phyloP scores from a whole-genome alignment of 345 rosid species.

The Acer yangbiense region DNA sequence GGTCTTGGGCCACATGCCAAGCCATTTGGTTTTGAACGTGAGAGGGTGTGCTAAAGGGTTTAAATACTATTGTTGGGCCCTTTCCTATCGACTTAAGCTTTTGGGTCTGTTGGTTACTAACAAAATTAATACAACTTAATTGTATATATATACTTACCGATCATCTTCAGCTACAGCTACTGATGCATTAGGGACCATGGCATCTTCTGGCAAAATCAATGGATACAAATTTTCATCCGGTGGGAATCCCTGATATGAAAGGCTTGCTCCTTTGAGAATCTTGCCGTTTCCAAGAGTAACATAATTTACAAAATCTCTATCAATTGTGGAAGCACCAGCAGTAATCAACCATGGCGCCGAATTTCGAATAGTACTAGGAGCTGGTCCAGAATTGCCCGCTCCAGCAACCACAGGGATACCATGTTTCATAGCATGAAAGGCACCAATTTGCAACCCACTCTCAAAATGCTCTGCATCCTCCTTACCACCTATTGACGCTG shows the following conservation, averaged over 20 bases:
- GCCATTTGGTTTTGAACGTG: no score
- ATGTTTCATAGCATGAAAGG: constrained; percentile 42
- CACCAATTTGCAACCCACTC: constrained; percentile 38
- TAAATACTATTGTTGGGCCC: no score
- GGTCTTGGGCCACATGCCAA: no score
- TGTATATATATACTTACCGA: no score
- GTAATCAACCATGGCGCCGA: constrained; percentile 48
- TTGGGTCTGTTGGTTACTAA: no score
- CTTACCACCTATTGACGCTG: constrained; percentile 35
- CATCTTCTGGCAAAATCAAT: constrained; percentile 50
- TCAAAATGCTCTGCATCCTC: constrained; percentile 5
- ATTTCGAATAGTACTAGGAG: constrained; percentile 22
- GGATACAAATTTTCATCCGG: constrained; percentile 44
- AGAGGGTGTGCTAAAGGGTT: no score
- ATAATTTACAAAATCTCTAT: constrained; percentile 25
- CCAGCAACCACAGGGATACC: constrained; percentile 37
- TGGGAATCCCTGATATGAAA: constrained; percentile 41
- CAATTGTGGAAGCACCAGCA: constrained; percentile 47
- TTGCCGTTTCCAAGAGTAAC: neutral
- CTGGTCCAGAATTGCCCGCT: constrained; percentile 44
- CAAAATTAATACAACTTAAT: no score
- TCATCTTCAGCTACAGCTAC: no score
- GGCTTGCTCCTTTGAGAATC: constrained; percentile 60
- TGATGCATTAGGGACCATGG: constrained; percentile 32
- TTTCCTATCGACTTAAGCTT: no score